These are phyloP conservation scores for Tylopilus vinaceipallidus DNA, from an alignment of 768 basidiomycete species.

Conservation along the genomic window DNA sequence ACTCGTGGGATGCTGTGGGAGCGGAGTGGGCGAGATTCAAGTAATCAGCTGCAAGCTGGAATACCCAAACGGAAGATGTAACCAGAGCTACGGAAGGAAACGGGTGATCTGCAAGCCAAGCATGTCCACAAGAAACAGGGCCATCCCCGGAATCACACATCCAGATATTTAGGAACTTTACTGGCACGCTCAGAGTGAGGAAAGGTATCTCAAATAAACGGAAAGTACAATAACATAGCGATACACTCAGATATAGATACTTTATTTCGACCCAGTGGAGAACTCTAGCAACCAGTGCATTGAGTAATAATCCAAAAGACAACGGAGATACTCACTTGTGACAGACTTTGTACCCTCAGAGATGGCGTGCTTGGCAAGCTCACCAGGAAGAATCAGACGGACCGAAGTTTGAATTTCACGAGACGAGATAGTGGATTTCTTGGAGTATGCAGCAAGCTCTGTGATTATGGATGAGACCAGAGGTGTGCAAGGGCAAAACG, in stretches of 20 bases:
- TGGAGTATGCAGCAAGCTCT: constrained; percentile 84
- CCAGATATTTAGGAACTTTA: not conserved
- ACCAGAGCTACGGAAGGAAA: no score
- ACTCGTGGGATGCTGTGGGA: no score
- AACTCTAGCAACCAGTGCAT: constrained; percentile 43
- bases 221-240: constrained; percentile 33
- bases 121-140: no score
- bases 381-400: constrained; percentile 80
- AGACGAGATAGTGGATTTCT: constrained; percentile 90
- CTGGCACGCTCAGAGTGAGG: constrained; percentile 1
- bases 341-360: constrained; percentile 80
- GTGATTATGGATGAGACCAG: not conserved
- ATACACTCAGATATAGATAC: constrained; percentile 29
- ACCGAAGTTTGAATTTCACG: constrained; percentile 88
- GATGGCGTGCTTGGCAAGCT: constrained; percentile 86
- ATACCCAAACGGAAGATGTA: no score
- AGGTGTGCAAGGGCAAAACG: not conserved
- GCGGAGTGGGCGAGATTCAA: no score
- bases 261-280: constrained; percentile 58
- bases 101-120: no score
- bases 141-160: no score
- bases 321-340: constrained; percentile 47
- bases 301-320: constrained; percentile 2
- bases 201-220: constrained; percentile 32
- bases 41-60: no score